phyloP scores from a whole-genome alignment of 2,329 filamentous ascomycete species.

The Hypomyces perniciosus region DNA sequence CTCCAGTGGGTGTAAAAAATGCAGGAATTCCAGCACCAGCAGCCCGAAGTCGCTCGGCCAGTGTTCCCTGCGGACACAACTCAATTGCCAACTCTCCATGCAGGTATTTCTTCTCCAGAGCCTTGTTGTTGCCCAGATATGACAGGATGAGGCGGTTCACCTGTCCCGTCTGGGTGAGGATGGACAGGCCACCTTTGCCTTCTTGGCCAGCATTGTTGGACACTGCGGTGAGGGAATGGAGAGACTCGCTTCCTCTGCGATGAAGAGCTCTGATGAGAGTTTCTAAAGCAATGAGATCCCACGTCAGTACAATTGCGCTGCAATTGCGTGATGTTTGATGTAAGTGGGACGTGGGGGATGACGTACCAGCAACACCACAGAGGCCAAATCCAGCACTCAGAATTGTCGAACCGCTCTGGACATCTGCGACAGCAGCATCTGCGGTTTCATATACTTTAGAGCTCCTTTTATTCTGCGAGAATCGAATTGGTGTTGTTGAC shows the following conservation, averaged over 20 bases:
- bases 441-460: constrained; percentile 51
- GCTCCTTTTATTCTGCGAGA: constrained; percentile 19
- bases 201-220: constrained; percentile 76
- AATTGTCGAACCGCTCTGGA: constrained; percentile 63
- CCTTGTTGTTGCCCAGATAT: constrained; percentile 73
- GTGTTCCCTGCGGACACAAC: constrained; percentile 68
- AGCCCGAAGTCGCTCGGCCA: constrained; percentile 66
- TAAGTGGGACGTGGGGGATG: not conserved
- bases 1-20: constrained; percentile 73
- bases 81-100: constrained; percentile 69
- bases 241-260: constrained; percentile 49
- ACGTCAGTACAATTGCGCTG: not conserved
- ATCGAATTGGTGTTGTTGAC: not conserved
- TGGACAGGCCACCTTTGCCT: constrained; percentile 61
- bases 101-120: constrained; percentile 67
- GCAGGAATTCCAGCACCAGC: constrained; percentile 73
- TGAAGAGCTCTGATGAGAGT: constrained; percentile 66
- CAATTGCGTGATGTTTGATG: not conserved
- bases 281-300: constrained; percentile 36
- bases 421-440: constrained; percentile 63
- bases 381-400: constrained; percentile 78
- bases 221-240: constrained; percentile 66
- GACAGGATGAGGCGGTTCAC: constrained; percentile 67
- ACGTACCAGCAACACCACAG: constrained; percentile 63
- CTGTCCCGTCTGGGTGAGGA: constrained; percentile 63